phyloP scores from a whole-genome alignment of 1,284 basidiomycete species.

The Gymnopus androsaceus region DNA sequence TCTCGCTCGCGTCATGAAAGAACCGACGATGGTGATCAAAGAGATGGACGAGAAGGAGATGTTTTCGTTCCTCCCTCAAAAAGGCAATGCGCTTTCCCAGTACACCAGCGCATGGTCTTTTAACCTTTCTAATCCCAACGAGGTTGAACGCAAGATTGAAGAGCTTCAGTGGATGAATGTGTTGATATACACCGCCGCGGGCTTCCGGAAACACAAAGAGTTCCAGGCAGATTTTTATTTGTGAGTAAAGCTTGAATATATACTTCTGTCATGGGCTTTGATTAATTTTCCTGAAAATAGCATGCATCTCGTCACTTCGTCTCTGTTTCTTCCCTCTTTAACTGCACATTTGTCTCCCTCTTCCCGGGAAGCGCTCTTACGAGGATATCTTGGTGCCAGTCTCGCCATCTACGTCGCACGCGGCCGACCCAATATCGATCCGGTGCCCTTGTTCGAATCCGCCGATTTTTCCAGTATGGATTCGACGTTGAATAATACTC shows the following conservation, averaged over 20 bases:
- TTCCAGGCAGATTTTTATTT: slow-evolving; percentile 51
- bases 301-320: slow-evolving; percentile 58
- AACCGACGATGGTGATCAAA: slow-evolving; percentile 36
- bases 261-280: not conserved
- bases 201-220: slow-evolving; percentile 33
- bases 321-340: slow-evolving; percentile 48
- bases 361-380: slow-evolving; percentile 43
- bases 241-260: slow-evolving; percentile 31
- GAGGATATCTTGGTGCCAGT: slow-evolving; percentile 40
- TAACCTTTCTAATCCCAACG: slow-evolving; percentile 30
- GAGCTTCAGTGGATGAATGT: slow-evolving; percentile 47
- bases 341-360: slow-evolving; percentile 36
- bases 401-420: slow-evolving; percentile 44
- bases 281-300: slow-evolving; percentile 30
- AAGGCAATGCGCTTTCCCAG: slow-evolving; percentile 34
- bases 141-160: slow-evolving; percentile 45
- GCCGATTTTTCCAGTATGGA: too few relatives aligned
- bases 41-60: slow-evolving; percentile 24
- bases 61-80: slow-evolving; percentile 30
- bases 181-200: slow-evolving; percentile 45
- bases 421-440: slow-evolving; percentile 40
- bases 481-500: slow-evolving; percentile 8
- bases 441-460: slow-evolving; percentile 42
- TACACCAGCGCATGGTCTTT: slow-evolving; percentile 55
- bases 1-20: slow-evolving; percentile 47